A percentile compares a stretch with the other conserved stretches of the same genome.
Evolutionary conservation across 257 asterid species (phyloP).

Genomic region (Nicotiana paniculata): DNA sequence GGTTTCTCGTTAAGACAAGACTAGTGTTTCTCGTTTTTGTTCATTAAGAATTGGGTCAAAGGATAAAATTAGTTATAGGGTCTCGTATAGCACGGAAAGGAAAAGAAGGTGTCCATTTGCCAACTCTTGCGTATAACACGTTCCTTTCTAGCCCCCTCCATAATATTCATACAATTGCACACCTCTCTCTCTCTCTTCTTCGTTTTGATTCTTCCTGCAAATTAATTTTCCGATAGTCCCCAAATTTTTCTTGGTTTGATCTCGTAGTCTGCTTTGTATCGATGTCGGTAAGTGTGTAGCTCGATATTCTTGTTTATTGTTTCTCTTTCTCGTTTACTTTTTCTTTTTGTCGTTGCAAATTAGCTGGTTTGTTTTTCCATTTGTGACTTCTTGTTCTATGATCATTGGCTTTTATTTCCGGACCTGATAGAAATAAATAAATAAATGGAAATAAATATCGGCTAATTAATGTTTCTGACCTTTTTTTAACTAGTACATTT

Average conservation of each 20-base stretch:
- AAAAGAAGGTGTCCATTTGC: neutral
- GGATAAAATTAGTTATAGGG: neutral
- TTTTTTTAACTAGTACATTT: neutral
- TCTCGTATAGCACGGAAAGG: neutral
- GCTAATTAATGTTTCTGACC: neutral
- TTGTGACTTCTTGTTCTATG: neutral
- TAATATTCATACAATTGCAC: neutral
- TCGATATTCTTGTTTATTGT: neutral
- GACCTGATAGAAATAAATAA: neutral
- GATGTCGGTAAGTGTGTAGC: neutral
- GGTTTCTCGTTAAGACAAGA: neutral
- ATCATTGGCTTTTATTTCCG: neutral
- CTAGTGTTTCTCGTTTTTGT: neutral
- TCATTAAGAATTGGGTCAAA: neutral
- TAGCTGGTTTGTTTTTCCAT: neutral
- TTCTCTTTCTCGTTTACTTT: neutral
- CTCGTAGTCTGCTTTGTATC: neutral
- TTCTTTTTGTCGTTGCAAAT: neutral
- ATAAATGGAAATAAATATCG: neutral
- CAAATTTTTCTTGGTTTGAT: neutral
- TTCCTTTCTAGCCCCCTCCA: neutral
- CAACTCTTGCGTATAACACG: neutral
- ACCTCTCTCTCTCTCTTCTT: neutral
- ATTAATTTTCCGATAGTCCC: neutral
- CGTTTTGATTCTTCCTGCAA: neutral